Evolutionary conservation across 495 filamentous ascomycete species (phyloP), one percentile per base, ranked within the genome.

Genomic region (Podospora bellae-mahoneyi): DNA sequence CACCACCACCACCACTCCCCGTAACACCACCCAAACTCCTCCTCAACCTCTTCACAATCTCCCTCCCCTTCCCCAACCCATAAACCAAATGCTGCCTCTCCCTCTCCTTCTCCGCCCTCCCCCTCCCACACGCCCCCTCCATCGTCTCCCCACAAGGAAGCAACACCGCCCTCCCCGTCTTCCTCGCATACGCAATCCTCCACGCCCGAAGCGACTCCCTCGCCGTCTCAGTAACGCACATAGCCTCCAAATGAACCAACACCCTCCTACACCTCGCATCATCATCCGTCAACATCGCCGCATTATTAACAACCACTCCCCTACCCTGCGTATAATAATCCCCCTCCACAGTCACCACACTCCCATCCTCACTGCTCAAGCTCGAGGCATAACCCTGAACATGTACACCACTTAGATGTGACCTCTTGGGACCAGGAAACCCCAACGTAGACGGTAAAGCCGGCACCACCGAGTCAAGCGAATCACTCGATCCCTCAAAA

Each of bases 201-300:
- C 81, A 88, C 10, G 64, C 66, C 26, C 73, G 75, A 39, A 89
- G 70, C 54, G 84, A 87, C 2, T 59, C 58, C 23, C 76, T 80
- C 19, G 87, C 85, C 54, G 83, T 82, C 4, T 77, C 74, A 0
- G 84, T 88, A 39, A 66, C 64, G 72, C 86, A 90, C 0, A 81
- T 63, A 0, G 74, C 71, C 18, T 84, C 77, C 1, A 90, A 74
- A 32, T 82, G 75, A 28, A 72, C 62, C 69, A 88, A 84, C 5
- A 85, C 82, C 54, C 83, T 82, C 3, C 78, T 77, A 44, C 73
- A 71, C 20, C 82, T 83, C 26, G 71, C 74, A 0, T 80, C 79
- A 1, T 83, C 77, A 65, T 85, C 76, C 9, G 75, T 72, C 27
- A 81, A 73, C 18, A 63, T 44, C 39, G n/a, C 34, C 2, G 23